Evolutionary conservation across 129 eudicot genomes (phyloP).

Genomic region (Escallonia rubra): DNA sequence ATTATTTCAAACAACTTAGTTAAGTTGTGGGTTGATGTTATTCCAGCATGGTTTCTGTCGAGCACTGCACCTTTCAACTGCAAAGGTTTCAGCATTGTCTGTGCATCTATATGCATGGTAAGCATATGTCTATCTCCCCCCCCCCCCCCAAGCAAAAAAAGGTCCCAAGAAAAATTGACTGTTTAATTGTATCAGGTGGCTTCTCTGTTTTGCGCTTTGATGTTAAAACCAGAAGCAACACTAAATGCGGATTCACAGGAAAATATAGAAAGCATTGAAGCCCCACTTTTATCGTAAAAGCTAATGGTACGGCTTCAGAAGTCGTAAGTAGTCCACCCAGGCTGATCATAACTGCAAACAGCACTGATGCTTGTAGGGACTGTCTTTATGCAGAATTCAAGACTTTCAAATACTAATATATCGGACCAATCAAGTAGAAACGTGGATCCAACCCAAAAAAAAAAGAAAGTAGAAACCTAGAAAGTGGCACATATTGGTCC

Average conservation of each 20-base stretch:
- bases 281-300: constrained; percentile 60
- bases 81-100: constrained; percentile 84
- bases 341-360: too few relatives aligned
- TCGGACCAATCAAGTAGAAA: too few relatives aligned
- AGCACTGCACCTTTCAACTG: constrained; percentile 80
- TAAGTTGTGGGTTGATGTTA: not conserved
- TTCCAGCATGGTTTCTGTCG: constrained; percentile 89
- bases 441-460: too few relatives aligned
- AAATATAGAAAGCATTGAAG: constrained; percentile 40
- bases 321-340: not conserved
- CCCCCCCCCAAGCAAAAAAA: not conserved
- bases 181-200: constrained; percentile 40
- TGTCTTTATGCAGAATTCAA: too few relatives aligned
- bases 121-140: constrained; percentile 7
- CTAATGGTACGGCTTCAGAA: not conserved
- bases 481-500: too few relatives aligned
- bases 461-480: too few relatives aligned
- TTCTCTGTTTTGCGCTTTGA: constrained; percentile 56
- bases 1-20: not conserved
- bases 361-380: too few relatives aligned
- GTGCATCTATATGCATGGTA: constrained; percentile 81
- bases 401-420: too few relatives aligned
- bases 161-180: too few relatives aligned
- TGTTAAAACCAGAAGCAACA: constrained; percentile 43
- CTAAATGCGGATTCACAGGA: constrained; percentile 22